A percentile compares a stretch with the other conserved stretches of the same genome.
Evolutionary conservation across 306 rosid genomes (phyloP).

Genomic region (Quercus robur): DNA sequence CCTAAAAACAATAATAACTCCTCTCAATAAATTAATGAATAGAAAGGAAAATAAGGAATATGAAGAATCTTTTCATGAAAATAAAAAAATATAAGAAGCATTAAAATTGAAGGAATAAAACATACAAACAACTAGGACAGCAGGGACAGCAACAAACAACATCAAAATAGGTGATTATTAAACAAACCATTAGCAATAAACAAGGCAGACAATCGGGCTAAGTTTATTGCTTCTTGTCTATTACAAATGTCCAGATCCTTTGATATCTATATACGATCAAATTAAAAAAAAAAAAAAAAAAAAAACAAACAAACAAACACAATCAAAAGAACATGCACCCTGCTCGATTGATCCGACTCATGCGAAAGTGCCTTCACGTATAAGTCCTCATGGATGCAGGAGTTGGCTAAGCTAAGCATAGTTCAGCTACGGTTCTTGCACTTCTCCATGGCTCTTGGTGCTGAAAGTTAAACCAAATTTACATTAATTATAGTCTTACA

Average conservation of each 20-base stretch:
- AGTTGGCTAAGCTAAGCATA: neutral
- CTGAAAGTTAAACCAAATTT: slow-evolving; percentile 41
- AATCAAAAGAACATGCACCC: slow-evolving; percentile 33
- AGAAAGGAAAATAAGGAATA: slow-evolving; percentile 23
- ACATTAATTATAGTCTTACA: neutral
- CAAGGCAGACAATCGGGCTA: slow-evolving; percentile 58
- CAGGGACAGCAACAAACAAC: slow-evolving; percentile 38
- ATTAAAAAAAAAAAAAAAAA: too few species aligned
- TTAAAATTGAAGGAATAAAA: slow-evolving; percentile 47
- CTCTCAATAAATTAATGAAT: slow-evolving; percentile 1
- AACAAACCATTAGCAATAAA: slow-evolving; percentile 47
- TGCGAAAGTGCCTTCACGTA: slow-evolving; percentile 23
- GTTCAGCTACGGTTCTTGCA: slow-evolving; percentile 96
- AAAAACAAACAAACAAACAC: slow-evolving; percentile 46
- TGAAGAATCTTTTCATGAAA: slow-evolving; percentile 40
- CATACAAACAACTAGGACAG: slow-evolving; percentile 62
- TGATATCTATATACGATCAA: slow-evolving; percentile 62
- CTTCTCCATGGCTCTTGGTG: slow-evolving; percentile 98
- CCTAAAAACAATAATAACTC: slow-evolving; percentile 29
- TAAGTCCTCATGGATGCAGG: slow-evolving; percentile 20
- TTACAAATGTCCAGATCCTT: slow-evolving; percentile 46
- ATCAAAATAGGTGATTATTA: slow-evolving; percentile 25
- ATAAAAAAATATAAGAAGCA: slow-evolving; percentile 22
- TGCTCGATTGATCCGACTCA: slow-evolving; percentile 19
- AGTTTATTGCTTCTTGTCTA: slow-evolving; percentile 73